Base-by-base conservation (phyloP, 305 asterid genomes). In the Fraxinus floribunda region DNA sequence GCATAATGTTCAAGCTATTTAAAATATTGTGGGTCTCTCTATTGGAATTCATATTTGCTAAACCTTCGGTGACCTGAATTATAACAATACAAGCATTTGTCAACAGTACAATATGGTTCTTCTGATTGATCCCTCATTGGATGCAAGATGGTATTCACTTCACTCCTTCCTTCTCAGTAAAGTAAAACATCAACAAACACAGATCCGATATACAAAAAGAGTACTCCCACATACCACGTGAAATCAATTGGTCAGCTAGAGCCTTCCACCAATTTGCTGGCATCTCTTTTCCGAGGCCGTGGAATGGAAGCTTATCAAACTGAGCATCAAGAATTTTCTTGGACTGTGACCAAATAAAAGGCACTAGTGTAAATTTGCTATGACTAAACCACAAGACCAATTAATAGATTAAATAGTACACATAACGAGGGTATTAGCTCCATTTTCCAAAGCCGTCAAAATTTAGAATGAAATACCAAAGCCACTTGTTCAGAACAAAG, bases 211-310 rank as follows among this genome's bases (percentile, higher is more conserved):
- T 76, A 78, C 71, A 78, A 79, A 80, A 38, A 86, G 71, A 73
- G 70, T 83, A 34, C 80, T 39, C 38, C 79, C 46, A 81, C 83
- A 84, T 89, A 95, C 98, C 98, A 76, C 80, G 92, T 83, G 96
- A 87, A 85, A 94, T 90, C 87, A 95, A 86, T 87, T 94, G 98
- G 86, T 84, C 86, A 81, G 93, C 97, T 79, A 95, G 91, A 78
- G 90, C 93, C 85, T 95, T 95, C 99, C 99, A 95, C 98, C 98
- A 92, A 91, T 95, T 90, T 83, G 95, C 94, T 79, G 98, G 86
- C 86, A 89, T 86, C 81, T 95, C 97, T 88, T 90, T 95, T 76
- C 99, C 99, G 79, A 93, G 88, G 80, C 99, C 97, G 85, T 95
- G 98, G 89, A 90, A 92, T 68, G 97, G 98, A 84, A 95, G 91